phyloP scores from a whole-genome alignment of 306 rosid genomes.

The Betula pendula region DNA sequence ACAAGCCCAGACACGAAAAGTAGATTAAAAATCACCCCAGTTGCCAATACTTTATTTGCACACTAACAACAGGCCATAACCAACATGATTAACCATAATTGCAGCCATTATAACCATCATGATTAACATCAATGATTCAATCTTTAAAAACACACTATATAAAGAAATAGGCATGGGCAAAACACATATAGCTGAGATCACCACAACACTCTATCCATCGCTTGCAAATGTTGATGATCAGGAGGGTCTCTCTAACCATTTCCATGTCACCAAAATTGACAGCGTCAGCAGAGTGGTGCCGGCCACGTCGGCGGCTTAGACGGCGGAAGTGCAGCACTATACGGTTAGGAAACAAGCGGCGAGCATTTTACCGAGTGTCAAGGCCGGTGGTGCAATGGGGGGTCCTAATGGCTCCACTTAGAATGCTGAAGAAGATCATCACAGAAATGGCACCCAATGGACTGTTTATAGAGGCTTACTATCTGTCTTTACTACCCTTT shows the following conservation, averaged over 20 bases:
- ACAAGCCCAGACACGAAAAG: slow-evolving; percentile 47
- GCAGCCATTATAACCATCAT: slow-evolving; percentile 66
- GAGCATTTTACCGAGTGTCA: slow-evolving; percentile 66
- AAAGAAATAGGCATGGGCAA: slow-evolving; percentile 22
- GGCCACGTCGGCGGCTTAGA: slow-evolving; percentile 50
- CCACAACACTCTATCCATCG: not conserved
- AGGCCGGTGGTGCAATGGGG: slow-evolving; percentile 69
- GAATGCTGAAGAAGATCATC: slow-evolving; percentile 72
- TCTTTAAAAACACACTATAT: slow-evolving; percentile 50
- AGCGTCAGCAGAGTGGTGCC: slow-evolving; percentile 53
- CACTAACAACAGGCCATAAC: slow-evolving; percentile 56
- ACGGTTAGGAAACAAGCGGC: slow-evolving; percentile 70
- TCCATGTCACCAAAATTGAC: slow-evolving; percentile 62
- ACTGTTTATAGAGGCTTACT: slow-evolving; percentile 60
- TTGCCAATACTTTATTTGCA: slow-evolving; percentile 45
- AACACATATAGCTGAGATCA: not conserved
- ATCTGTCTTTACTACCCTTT: slow-evolving; percentile 62
- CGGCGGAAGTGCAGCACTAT: slow-evolving; percentile 62
- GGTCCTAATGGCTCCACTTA: slow-evolving; percentile 56
- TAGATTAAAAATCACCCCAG: slow-evolving; percentile 26
- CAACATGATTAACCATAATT: slow-evolving; percentile 67
- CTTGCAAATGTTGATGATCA: slow-evolving; percentile 51
- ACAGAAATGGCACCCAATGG: slow-evolving; percentile 68
- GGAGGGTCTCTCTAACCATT: slow-evolving; percentile 44
- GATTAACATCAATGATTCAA: slow-evolving; percentile 40